Percentiles rank a stretch among this genome's conserved stretches.
Evolutionary conservation across 2,329 filamentous ascomycete species (phyloP).

Genomic region (Ophiostoma sp.): DNA sequence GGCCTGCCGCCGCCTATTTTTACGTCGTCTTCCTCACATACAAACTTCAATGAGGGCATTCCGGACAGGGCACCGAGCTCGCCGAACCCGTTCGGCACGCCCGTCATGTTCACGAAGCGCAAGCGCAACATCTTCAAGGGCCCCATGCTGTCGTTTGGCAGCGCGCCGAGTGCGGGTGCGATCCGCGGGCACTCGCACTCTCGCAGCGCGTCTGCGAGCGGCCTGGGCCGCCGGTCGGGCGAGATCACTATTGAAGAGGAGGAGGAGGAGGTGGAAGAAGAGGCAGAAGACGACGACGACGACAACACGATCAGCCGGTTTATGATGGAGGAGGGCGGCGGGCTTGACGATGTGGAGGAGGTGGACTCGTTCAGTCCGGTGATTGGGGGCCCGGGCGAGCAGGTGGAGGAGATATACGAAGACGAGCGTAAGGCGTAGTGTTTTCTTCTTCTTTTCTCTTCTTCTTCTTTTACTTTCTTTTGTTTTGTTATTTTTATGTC

Average conservation of each 20-base stretch:
- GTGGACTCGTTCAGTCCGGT: constrained; percentile 56
- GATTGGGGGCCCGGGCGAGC: constrained; percentile 41
- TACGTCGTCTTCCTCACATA: not conserved
- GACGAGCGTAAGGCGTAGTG: constrained; percentile 29
- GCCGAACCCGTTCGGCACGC: constrained; percentile 46
- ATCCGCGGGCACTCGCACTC: constrained; percentile 38
- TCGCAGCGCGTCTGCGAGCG: constrained; percentile 56
- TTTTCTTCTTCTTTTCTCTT: not conserved
- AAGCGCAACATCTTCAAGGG: constrained; percentile 81
- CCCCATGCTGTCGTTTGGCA: constrained; percentile 58
- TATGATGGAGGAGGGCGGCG: constrained; percentile 20
- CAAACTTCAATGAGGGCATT: constrained; percentile 54
- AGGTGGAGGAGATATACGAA: constrained; percentile 45
- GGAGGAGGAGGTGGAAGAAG: constrained; percentile 49
- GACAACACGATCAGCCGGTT: constrained; percentile 18
- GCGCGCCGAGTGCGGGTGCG: constrained; percentile 28
- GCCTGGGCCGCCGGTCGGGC: constrained; percentile 61
- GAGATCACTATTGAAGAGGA: constrained; percentile 70
- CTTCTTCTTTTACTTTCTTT: not conserved
- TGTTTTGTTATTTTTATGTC: not conserved
- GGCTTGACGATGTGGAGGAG: constrained; percentile 45
- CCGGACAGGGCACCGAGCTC: constrained; percentile 45
- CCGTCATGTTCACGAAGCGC: constrained; percentile 70
- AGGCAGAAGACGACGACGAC: constrained; percentile 41
- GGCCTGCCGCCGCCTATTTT: not conserved